These are phyloP conservation scores for Moesziomyces aphidis DNA, from an alignment of 1,284 basidiomycete genomes.

Conservation along the genomic window DNA sequence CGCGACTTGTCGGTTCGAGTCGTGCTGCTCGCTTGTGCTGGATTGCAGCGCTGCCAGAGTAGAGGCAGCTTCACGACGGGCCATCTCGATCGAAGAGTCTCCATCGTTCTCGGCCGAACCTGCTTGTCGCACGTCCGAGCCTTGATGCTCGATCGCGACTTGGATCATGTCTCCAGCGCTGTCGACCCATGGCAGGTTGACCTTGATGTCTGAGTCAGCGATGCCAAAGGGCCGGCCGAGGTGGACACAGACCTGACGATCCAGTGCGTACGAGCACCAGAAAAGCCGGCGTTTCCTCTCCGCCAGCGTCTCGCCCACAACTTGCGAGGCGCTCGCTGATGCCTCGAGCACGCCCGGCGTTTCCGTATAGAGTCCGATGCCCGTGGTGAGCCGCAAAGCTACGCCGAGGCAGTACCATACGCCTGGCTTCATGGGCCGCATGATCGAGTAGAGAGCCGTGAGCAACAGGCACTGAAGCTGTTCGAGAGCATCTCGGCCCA, in stretches of 20 bases:
- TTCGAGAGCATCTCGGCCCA: slow-evolving; percentile 47
- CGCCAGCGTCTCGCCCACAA: slow-evolving; percentile 30
- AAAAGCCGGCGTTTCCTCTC: slow-evolving; percentile 46
- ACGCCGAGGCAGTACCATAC: slow-evolving; percentile 51
- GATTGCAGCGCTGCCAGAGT: slow-evolving; percentile 39
- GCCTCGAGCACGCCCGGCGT: slow-evolving; percentile 33
- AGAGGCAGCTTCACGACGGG: slow-evolving; percentile 42
- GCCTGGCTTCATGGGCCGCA: slow-evolving; percentile 49
- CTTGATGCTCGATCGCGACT: slow-evolving; percentile 15
- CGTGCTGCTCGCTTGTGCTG: slow-evolving; percentile 17
- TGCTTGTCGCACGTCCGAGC: slow-evolving; percentile 1
- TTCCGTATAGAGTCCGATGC: slow-evolving; percentile 45
- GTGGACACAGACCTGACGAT: slow-evolving; percentile 49
- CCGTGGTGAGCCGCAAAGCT: slow-evolving; percentile 43
- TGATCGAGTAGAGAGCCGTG: slow-evolving; percentile 50
- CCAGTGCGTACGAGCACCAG: slow-evolving; percentile 51
- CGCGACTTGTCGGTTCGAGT: background rate
- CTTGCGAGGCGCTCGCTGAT: slow-evolving; percentile 9
- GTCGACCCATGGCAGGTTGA: slow-evolving; percentile 41
- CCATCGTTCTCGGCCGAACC: slow-evolving; percentile 19
- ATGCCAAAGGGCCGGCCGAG: slow-evolving; percentile 49
- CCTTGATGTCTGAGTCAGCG: slow-evolving; percentile 48
- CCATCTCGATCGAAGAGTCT: slow-evolving; percentile 40
- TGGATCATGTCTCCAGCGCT: slow-evolving; percentile 33
- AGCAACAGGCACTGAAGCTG: slow-evolving; percentile 49